Conservation (phyloP, 129 eudicot genomes). For the Logfia minima region DNA sequence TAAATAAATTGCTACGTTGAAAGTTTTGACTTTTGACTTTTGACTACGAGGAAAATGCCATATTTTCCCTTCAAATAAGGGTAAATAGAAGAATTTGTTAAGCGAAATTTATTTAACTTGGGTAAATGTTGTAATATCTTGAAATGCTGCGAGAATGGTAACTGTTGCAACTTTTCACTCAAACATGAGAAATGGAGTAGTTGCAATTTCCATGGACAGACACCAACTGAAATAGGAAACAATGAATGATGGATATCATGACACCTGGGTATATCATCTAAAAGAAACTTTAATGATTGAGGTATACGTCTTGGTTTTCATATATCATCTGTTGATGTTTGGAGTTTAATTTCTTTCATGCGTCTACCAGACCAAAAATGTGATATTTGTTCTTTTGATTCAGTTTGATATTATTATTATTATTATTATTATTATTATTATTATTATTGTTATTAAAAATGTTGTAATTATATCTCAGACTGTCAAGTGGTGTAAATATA, state of each 20-base stretch:
- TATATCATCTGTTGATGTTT: neutral
- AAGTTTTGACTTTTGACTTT: neutral
- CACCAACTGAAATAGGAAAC: neutral
- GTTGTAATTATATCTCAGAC: neutral
- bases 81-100: neutral
- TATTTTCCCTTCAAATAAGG: neutral
- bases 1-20: neutral
- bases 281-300: neutral
- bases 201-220: neutral
- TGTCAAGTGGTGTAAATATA: neutral
- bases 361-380: neutral
- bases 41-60: neutral
- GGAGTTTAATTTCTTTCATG: neutral
- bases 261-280: neutral
- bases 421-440: no score
- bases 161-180: neutral
- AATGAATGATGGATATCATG: neutral
- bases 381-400: neutral
- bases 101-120: neutral
- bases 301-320: neutral
- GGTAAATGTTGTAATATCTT: neutral
- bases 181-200: constrained; percentile 1
- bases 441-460: neutral
- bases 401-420: constrained; percentile 7
- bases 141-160: constrained; percentile 5